Evolutionary conservation across 2,329 filamentous ascomycete species (phyloP).

Genomic region (Monascus ruber): DNA sequence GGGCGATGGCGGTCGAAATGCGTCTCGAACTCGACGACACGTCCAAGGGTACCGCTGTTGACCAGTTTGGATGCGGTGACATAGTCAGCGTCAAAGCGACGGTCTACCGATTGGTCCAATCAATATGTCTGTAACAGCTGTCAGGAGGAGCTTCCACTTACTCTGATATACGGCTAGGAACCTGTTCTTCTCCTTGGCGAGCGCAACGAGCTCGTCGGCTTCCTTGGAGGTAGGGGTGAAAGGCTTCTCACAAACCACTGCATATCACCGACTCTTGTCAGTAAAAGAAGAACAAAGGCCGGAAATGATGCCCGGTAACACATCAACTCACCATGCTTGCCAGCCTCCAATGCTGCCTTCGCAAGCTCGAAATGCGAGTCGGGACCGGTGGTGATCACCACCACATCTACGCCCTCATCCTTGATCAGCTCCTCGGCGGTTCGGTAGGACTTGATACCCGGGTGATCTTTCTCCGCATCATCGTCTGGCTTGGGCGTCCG

Average conservation of each 20-base stretch:
- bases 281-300: neutral
- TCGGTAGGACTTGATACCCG: conserved; percentile 53
- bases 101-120: conserved; percentile 30
- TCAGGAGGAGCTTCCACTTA: conserved; percentile 12
- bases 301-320: neutral
- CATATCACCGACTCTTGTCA: neutral
- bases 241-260: conserved; percentile 69
- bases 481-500: conserved; percentile 53
- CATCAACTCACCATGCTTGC: conserved; percentile 49
- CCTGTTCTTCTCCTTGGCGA: conserved; percentile 41
- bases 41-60: conserved; percentile 48
- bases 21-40: conserved; percentile 66
- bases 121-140: neutral
- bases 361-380: conserved; percentile 58
- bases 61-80: conserved; percentile 56
- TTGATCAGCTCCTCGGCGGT: conserved; percentile 51
- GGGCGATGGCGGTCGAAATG: conserved; percentile 69
- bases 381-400: conserved; percentile 61
- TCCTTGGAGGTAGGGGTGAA: conserved; percentile 63
- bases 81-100: conserved; percentile 69
- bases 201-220: conserved; percentile 49
- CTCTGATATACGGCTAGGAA: conserved; percentile 60
- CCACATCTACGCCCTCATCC: conserved; percentile 55
- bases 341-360: conserved; percentile 52
- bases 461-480: conserved; percentile 59